Base-by-base conservation (phyloP, 768 basidiomycete species). In the Grammothele lineata region DNA sequence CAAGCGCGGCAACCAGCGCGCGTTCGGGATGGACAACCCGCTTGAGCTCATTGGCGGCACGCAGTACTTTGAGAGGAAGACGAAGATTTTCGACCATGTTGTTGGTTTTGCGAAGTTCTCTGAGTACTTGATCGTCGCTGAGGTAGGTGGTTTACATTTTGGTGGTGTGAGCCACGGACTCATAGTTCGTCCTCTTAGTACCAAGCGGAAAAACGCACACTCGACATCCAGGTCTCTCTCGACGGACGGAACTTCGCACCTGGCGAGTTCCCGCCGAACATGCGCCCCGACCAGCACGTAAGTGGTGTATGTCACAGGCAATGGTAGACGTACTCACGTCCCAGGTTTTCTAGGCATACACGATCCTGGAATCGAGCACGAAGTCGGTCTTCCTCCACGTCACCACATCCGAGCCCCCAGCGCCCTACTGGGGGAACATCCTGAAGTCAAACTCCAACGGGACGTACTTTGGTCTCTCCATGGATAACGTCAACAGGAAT, bases 361-460 rank as follows among this genome's bases (percentile, higher is more conserved):
- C 93, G 3, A 78, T 98, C 37, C 77, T 98, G 7, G 96, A 99
- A 66, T 98, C 95, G 1, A 87, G 76, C 59, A 99, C 96, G 0
- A 83, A 87, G 43, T 80, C 95, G 0, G 80, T 99, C 53, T 99
- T 99, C 81, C 64, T 99, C 10, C 95, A 95, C 59, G 87, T 95
- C 74, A 98, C 96, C 0, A 95, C 89, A 72, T 90, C 89, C 17
- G 81, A 88, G 49, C 69, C 74, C 14, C 75, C 78, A 0, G 74
- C 71, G 18, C 88, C 85, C 2, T 87, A 73, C 61, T 98, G 88
- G 85, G 96, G 96, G 27, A 87, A 80, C 59, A 85, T 98, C 55
- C 77, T 92, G 50, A 95, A 95, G 66, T 96, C 94, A 23, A 98
- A 99, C 66, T 97, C 88, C 24, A 99, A 99, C 58, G 96, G 96